These are phyloP conservation scores for Candida palmyrensis DNA, from an alignment of 805 yeast genomes.

Conservation along the genomic window DNA sequence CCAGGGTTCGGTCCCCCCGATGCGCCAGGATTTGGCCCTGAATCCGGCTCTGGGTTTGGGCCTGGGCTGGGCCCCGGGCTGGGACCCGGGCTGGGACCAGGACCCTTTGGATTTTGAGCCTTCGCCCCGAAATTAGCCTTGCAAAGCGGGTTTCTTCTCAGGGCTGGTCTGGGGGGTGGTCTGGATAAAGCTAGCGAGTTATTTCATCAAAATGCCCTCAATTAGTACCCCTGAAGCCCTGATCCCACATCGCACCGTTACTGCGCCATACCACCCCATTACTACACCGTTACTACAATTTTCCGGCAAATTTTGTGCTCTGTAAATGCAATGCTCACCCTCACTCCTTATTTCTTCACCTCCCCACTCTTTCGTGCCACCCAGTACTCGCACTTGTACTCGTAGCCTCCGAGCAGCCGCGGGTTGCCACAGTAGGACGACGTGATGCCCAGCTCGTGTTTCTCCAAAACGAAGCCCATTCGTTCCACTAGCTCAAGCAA, in stretches of 20 bases:
- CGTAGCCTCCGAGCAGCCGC: conserved; percentile 47
- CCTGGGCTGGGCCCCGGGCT: conserved; percentile 8
- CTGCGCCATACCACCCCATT: no score
- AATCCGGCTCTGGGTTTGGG: conserved; percentile 1
- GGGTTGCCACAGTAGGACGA: conserved; percentile 52
- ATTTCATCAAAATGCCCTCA: no score
- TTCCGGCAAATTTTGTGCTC: no score
- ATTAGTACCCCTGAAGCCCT: no score
- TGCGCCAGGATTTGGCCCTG: conserved; percentile 5
- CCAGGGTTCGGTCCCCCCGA: conserved; percentile 25
- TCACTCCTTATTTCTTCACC: neutral
- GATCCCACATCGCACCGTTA: no score
- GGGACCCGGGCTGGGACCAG: conserved; percentile 8
- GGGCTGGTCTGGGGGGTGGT: no score
- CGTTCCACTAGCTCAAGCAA: conserved; percentile 39
- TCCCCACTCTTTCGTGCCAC: conserved; percentile 48
- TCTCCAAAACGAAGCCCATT: conserved; percentile 48
- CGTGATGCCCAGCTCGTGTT: conserved; percentile 39
- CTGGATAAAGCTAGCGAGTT: no score
- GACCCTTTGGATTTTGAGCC: conserved; percentile 2
- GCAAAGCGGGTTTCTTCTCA: no score
- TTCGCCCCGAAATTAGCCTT: neutral
- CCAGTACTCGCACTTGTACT: conserved; percentile 67
- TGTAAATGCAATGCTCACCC: neutral
- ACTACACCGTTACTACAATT: no score